phyloP scores from a whole-genome alignment of 2,329 filamentous ascomycete species.

The Calonectria honghensis region DNA sequence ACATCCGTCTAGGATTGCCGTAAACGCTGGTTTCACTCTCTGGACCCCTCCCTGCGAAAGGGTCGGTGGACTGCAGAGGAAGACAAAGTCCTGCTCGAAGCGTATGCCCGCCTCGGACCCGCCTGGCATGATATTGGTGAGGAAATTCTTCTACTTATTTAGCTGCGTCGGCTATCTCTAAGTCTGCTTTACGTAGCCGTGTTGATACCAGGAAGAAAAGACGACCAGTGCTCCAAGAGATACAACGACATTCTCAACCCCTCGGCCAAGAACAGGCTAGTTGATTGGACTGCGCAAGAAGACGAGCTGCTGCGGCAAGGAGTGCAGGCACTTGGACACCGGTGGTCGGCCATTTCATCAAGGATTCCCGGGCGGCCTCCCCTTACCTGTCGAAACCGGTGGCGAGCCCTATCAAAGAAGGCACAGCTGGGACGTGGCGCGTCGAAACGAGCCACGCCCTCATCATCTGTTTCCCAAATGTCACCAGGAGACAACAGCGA shows the following conservation, averaged over 20 bases:
- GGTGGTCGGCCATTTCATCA: conserved; percentile 55
- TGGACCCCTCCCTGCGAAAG: conserved; percentile 55
- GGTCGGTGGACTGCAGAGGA: conserved; percentile 56
- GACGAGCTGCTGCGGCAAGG: conserved; percentile 52
- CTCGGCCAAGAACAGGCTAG: conserved; percentile 51
- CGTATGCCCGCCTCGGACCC: conserved; percentile 53
- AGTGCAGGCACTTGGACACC: conserved; percentile 51
- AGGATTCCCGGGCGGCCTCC: conserved; percentile 53
- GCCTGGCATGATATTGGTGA: conserved; percentile 55
- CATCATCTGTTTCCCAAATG: conserved; percentile 46
- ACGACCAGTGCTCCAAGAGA: conserved; percentile 57
- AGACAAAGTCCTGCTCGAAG: conserved; percentile 55
- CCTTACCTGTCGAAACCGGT: conserved; percentile 56
- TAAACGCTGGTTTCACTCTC: conserved; percentile 57
- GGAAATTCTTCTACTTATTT: conserved; percentile 16
- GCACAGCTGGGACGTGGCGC: conserved; percentile 41
- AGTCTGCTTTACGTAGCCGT: conserved; percentile 34
- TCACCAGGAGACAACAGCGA: conserved; percentile 45
- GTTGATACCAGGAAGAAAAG: conserved; percentile 56
- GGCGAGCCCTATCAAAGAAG: conserved; percentile 50
- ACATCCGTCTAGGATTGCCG: conserved; percentile 50
- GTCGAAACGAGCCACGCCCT: conserved; percentile 48
- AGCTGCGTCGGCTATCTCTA: background rate
- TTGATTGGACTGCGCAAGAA: conserved; percentile 54
- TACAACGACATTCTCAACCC: conserved; percentile 57